A percentile compares a stretch with the other conserved stretches of the same genome.
These are phyloP conservation scores for Penicillium sp. DNA, from an alignment of 2,329 filamentous ascomycete species.

Conservation along the genomic window DNA sequence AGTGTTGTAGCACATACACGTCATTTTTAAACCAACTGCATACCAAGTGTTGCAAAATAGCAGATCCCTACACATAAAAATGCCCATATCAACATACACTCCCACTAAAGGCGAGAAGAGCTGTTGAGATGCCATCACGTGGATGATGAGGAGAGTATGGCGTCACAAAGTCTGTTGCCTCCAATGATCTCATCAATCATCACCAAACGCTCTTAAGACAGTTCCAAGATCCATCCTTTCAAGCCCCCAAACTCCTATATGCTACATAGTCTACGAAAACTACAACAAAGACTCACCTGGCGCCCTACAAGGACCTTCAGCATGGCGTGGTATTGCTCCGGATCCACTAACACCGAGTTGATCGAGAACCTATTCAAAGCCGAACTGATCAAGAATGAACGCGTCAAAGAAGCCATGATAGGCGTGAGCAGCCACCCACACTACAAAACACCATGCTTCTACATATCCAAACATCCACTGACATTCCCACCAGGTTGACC, in stretches of 20 bases:
- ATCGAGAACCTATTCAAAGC: constrained; percentile 65
- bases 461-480: constrained; percentile 11
- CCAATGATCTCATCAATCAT: neutral
- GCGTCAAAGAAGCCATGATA: constrained; percentile 81
- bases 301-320: constrained; percentile 23
- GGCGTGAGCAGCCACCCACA: constrained; percentile 56
- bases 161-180: constrained; percentile 14
- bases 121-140: constrained; percentile 11
- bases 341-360: constrained; percentile 73
- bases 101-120: neutral
- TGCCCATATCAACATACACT: neutral
- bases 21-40: no score
- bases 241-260: neutral
- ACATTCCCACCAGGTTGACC: constrained; percentile 70
- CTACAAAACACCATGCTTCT: neutral
- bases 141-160: constrained; percentile 23
- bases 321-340: constrained; percentile 93
- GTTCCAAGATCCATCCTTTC: neutral
- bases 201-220: neutral
- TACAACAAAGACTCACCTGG: constrained; percentile 1
- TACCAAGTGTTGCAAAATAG: neutral
- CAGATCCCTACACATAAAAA: neutral
- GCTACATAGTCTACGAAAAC: neutral
- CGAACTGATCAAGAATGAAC: constrained; percentile 70
- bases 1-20: no score